Evolutionary conservation across 192 early-diverging fungal genomes (phyloP), one percentile per base, ranked within the genome.

Genomic region (Coemansia sp.): DNA sequence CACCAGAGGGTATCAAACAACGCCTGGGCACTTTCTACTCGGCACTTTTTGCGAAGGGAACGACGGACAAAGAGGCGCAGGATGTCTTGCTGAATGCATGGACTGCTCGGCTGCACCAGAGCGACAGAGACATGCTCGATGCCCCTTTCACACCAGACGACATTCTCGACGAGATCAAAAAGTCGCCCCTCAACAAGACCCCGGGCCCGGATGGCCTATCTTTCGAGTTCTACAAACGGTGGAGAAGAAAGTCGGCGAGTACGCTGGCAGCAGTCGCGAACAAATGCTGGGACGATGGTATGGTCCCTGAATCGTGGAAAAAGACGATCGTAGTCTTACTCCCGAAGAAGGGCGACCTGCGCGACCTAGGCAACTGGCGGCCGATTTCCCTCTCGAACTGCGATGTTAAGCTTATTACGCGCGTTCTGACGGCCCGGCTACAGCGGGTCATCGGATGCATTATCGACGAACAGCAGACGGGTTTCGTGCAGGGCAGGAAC

Each of bases 331-430:
- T 59, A n/a, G 19, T 46, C 4, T 29, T 66, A 2, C 40, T 66
- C 2, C 54, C 64, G 8, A 66, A 66, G 54, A 66, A 59, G 20
- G 56, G 64, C 7, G 56, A 66, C 40, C 54, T 66, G 2, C 27
- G 64, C 2, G 36, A 43, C 27, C 53, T 65, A 0, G 27, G 41
- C 22, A 66, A 66, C 40, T 59, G 54, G 64, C 41, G 32, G 1
- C 64, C 64, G 4, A 27, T 65, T 7, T 57, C 40, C 1, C 32
- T 66, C 0, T 58, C 54, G 11, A 37, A 66, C 20, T 58, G 56
- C 24, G 64, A 66, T 12, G 43, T 59, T 0, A 66, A 66, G 12
- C 22, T 66, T 0, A 5, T 66, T 31, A 66, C 64, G 3, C 25
- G 56, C 0, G 45, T 67, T 8, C 31, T 59, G 41, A 29, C 51